Percentiles rank a stretch among this genome's conserved stretches.
phyloP scores from a whole-genome alignment of 1,284 basidiomycete species.

The Ceratobasidium sp. region DNA sequence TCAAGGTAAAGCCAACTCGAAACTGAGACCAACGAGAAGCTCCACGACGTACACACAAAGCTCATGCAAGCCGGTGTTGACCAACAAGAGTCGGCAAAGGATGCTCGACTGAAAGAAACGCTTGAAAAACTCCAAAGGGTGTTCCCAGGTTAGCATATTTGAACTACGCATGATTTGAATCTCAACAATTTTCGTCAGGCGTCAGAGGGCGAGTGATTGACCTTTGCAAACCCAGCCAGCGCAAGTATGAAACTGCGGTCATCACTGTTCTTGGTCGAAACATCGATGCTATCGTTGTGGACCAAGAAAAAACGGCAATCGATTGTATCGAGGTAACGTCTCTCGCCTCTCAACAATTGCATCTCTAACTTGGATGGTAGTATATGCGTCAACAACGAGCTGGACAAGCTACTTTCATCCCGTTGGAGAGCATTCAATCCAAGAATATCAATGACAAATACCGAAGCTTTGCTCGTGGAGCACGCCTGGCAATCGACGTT shows the following conservation, averaged over 20 bases:
- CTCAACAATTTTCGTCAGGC: conserved; percentile 54
- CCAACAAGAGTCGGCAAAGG: conserved; percentile 83
- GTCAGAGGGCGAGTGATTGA: conserved; percentile 91
- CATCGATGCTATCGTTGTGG: conserved; percentile 94
- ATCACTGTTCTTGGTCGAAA: conserved; percentile 94
- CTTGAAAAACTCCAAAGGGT: conserved; percentile 82
- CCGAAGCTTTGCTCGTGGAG: conserved; percentile 88
- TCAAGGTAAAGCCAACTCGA: conserved; percentile 73
- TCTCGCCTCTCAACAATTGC: background rate
- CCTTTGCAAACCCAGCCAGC: conserved; percentile 89
- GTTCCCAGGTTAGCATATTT: conserved; percentile 69
- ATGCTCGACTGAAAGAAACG: conserved; percentile 84
- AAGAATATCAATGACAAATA: conserved; percentile 95
- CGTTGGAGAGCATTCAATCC: conserved; percentile 93
- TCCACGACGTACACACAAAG: conserved; percentile 82
- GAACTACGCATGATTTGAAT: background rate
- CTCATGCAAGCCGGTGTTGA: conserved; percentile 89
- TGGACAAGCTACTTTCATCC: conserved; percentile 96
- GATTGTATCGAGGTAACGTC: conserved; percentile 88
- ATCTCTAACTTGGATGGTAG: conserved; percentile 51
- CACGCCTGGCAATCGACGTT: conserved; percentile 92
- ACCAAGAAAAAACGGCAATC: conserved; percentile 95
- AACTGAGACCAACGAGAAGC: conserved; percentile 88
- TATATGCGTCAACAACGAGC: conserved; percentile 95
- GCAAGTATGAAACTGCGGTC: conserved; percentile 94